Base-by-base conservation (phyloP, 805 yeast genomes). In the Nakazawaea ambrosiae region DNA sequence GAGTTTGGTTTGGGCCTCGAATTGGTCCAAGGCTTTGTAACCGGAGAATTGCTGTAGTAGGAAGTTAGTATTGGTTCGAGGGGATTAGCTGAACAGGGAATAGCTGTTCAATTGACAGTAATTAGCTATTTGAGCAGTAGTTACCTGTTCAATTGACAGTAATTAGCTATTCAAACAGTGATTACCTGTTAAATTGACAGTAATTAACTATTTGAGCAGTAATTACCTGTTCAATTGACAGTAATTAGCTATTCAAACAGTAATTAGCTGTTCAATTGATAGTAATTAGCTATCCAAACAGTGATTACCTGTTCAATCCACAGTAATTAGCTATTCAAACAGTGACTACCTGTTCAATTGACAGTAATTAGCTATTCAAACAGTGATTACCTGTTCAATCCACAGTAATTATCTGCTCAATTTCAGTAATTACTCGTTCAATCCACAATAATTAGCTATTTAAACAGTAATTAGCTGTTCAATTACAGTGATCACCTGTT, bases 1-100 rank as follows among this genome's bases (percentile, higher is more conserved):
- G 24, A 74, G 49, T 34, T 69, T 65, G 35, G 75, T 66, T 36
- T 57, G 60, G 4, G 45, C 44, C 47, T 70, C 75, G 49, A 72
- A 61, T 27, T 57, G 54, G 41, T 63, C 62, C 42, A 70, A 54
- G 22, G 55, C 30, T 32, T 48, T 40, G 39, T 58, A 55, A 17
- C 58, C 51, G 31, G 61, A 45, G 40, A 58, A 50, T 45, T 55
- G 52, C 48, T 46, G 12, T 27, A 15, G 5, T 15, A 24, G 18
- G 18, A 19, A 26, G 39, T 34, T 41, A 36, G 45, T 27, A 27
- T 24, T 30, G 20, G 14, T 25, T 6, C 27, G 22, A 15, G n/a
- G n/a, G 14, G 19, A 6, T 10, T 22, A 7, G 24, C 7, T 22
- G 24, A 10, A 10, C 24, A 8, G 24, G 10, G 24, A 10, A 22